Conservation (phyloP, 2,329 filamentous ascomycete genomes). For the Ceratocystis eucalypticola region DNA sequence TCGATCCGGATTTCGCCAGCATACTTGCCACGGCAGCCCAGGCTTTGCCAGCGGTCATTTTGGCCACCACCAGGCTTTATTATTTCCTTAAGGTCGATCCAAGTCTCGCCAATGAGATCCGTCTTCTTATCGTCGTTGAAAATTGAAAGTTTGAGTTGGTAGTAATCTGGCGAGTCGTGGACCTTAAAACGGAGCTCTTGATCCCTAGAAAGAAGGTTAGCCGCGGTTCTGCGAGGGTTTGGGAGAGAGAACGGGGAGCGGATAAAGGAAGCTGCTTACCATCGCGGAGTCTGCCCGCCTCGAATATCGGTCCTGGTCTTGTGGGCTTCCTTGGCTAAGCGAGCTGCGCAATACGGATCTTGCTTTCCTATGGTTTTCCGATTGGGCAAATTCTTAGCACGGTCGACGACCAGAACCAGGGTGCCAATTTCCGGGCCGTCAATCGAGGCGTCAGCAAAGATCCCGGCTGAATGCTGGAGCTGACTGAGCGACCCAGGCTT, state of each 20-base stretch:
- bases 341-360: constrained; percentile 88
- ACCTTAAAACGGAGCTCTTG: constrained; percentile 93
- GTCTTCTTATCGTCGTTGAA: constrained; percentile 99
- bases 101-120: constrained; percentile 87
- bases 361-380: constrained; percentile 96
- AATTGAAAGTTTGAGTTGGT: constrained; percentile 83
- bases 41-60: constrained; percentile 78
- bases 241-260: background rate
- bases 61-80: constrained; percentile 81
- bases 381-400: constrained; percentile 94
- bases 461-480: constrained; percentile 68
- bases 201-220: constrained; percentile 49
- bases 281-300: constrained; percentile 89
- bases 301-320: constrained; percentile 90
- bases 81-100: constrained; percentile 70
- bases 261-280: constrained; percentile 40
- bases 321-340: constrained; percentile 90
- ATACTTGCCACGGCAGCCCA: constrained; percentile 86
- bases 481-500: constrained; percentile 40
- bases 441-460: constrained; percentile 85
- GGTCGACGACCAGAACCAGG: constrained; percentile 79
- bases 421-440: constrained; percentile 91
- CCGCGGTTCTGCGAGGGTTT: background rate
- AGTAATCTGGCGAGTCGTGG: constrained; percentile 93
- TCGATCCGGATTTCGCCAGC: constrained; percentile 90